Base-by-base conservation (phyloP, 768 basidiomycete genomes). In the Rhodosporidiobolus odoratus region DNA sequence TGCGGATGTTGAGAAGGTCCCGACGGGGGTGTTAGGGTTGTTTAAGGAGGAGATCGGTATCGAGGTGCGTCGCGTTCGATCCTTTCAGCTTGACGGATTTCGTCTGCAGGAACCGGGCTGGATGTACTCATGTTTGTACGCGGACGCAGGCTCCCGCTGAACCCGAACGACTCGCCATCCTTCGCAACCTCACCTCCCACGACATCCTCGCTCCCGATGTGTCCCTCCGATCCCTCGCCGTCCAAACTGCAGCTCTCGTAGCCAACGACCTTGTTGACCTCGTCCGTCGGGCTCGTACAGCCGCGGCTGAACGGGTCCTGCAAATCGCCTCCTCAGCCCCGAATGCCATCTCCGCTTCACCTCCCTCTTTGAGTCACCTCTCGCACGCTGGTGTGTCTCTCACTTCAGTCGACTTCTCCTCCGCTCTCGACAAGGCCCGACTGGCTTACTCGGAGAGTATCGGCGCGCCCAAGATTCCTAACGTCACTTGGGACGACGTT, bases 381-480 rank as follows among this genome's bases (percentile, higher is more conserved):
- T 58, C 59, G n/a, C 65, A 71, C 4, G 81, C 83, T 0, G 83
- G 84, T 15, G 27, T 83, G 21, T 63, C 79, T 0, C 71, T 84
- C 45, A 80, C 79, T 9, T 82, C 83, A 0, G 82, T 82, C 50
- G 92, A 97, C 77, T 88, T 98, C 75, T 84, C 88, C 6, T 66
- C 74, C 23, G 92, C 91, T 0, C 82, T 98, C 27, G 82, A 83
- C 19, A 85, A 87, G 69, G 89, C 89, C 13, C 83, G 92, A 63
- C 81, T 85, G 16, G 85, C 89, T 0, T 94, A 94, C 79, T 89
- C 91, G 13, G 91, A 93, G 78, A 91, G 85, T 77, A 95, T 98
- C 69, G 95, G 94, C n/a, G 92, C 92, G 34, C 96, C 96, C 0
- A 93, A 89, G 75, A 99, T 99, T 43, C 96, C 96, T 2, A 89